phyloP scores from a whole-genome alignment of 129 eudicot species.

The Pittosporum tobira region DNA sequence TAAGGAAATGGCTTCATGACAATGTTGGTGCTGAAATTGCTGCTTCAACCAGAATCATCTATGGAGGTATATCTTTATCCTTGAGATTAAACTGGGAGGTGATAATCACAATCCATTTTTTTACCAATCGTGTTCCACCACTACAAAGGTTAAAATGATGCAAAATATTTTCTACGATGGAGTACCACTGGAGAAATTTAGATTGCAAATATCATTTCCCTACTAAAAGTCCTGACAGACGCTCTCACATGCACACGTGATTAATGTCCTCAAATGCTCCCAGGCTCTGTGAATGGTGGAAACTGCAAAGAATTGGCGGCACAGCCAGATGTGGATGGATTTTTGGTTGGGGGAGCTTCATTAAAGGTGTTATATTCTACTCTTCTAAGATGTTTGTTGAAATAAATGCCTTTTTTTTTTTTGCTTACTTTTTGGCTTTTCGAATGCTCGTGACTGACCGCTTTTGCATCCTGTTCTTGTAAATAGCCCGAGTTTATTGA shows the following conservation, averaged over 20 bases:
- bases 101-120: too few relatives aligned
- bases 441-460: neutral
- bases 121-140: too few relatives aligned
- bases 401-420: neutral
- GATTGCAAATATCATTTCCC: neutral
- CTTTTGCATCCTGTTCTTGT: neutral
- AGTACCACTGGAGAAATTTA: too few relatives aligned
- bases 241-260: neutral
- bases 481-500: conserved; percentile 56
- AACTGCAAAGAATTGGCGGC: conserved; percentile 67
- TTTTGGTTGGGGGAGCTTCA: conserved; percentile 69
- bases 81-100: too few relatives aligned
- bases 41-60: conserved; percentile 50
- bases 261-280: conserved; percentile 8
- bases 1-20: conserved; percentile 54
- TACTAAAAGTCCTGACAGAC: neutral
- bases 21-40: conserved; percentile 50
- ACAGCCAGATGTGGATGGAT: conserved; percentile 59
- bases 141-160: too few relatives aligned
- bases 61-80: conserved; percentile 70
- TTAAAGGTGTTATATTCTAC: conserved; percentile 31
- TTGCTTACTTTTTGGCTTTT: neutral
- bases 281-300: conserved; percentile 59
- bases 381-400: neutral
- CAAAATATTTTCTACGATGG: too few relatives aligned